A percentile compares a stretch with the other conserved stretches of the same genome.
These are phyloP conservation scores for Fusarium paranaense DNA, from an alignment of 2,329 filamentous ascomycete species.

Conservation along the genomic window DNA sequence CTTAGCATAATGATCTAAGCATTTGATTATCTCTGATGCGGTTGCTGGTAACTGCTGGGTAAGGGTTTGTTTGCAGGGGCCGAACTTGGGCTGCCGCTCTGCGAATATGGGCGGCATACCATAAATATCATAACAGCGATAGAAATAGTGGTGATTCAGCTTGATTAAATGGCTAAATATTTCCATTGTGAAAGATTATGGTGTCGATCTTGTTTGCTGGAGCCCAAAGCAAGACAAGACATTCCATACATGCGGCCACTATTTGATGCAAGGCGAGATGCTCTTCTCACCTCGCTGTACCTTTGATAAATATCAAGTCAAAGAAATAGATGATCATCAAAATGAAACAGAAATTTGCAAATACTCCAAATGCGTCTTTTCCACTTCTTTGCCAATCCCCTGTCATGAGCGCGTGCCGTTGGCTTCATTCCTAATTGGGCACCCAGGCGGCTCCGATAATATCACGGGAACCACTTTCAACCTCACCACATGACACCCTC, in stretches of 20 bases:
- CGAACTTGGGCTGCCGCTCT: too few relatives aligned
- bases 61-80: too few relatives aligned
- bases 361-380: not conserved
- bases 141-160: not conserved
- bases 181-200: not conserved
- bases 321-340: not conserved
- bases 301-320: not conserved
- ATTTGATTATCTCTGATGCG: too few relatives aligned
- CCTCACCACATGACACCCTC: constrained; percentile 31
- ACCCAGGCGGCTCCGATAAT: constrained; percentile 14
- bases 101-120: not conserved
- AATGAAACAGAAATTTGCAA: not conserved
- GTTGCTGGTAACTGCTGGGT: too few relatives aligned
- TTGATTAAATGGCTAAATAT: not conserved
- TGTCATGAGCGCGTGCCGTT: not conserved
- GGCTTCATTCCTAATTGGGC: not conserved
- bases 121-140: not conserved
- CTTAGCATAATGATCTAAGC: too few relatives aligned
- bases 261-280: not conserved
- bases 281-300: not conserved
- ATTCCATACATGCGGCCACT: not conserved
- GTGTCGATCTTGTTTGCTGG: not conserved
- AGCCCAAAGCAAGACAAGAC: not conserved
- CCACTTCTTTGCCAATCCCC: not conserved
- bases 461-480: constrained; percentile 34